Base-by-base conservation (phyloP, 371 early-diverging fungal species). In the Mucor velutinosus region DNA sequence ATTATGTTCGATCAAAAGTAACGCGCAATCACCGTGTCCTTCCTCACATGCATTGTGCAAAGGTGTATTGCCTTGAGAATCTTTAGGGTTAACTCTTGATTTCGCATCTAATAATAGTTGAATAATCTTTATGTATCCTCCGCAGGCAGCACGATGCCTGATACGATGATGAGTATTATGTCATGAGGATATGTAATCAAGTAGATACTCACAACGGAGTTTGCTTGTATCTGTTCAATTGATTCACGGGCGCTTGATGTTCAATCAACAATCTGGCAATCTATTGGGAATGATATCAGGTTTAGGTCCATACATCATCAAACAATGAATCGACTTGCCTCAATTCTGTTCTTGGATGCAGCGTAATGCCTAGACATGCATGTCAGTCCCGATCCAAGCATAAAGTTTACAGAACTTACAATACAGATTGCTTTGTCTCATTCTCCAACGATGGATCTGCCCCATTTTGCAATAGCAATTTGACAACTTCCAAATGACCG, bases 21-120 rank as follows among this genome's bases (percentile, higher is more conserved):
- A 25, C 7, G 85, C 86, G 11, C 84, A 81, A 58, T 85, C 86
- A 2, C 86, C 86, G 39, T 84, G 87, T n/a, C 81, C 83, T 57
- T 87, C 89, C 57, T 89, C 87, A 58, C 87, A 87, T 4, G 89
- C 87, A 59, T 86, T 49, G 61, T 89, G 89, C 69, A 89, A 58
- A 4, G 89, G 87, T 0, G 89, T 87, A 59, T 89, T 86, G 15
- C 82, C 76, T 10, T 77, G 78, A 19, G 61, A 57, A 39, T 89
- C 89, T 35, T 75, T 77, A 0, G 79, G 58, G 65, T 87, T 87
- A n/a, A 87, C 63, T 19, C 84, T 76, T 19, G 80, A 73, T 21
- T 78, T 76, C 10, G 77, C 74, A 25, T 76, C 76, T 11, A 87
- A 60, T 33, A 87, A 58, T 15, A 81, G 37, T 57, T 80, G 72